phyloP scores from a whole-genome alignment of 1,284 basidiomycete genomes.

The Termitomyces sp. region DNA sequence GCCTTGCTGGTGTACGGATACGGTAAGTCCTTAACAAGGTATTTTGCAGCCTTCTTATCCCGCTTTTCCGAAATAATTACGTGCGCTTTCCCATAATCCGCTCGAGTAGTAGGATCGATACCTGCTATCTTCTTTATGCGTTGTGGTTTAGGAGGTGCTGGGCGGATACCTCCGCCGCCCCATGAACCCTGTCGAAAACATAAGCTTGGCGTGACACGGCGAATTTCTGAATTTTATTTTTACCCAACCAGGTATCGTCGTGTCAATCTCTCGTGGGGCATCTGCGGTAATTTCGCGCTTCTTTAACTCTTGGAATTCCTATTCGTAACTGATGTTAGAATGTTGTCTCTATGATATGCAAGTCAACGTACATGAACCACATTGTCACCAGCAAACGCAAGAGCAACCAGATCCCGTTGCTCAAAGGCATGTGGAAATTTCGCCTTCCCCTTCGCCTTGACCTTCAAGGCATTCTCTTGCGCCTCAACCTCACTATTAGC shows the following conservation, averaged over 20 bases:
- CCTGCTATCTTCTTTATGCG: conserved; percentile 78
- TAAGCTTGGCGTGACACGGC: neutral
- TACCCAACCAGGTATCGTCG: conserved; percentile 94
- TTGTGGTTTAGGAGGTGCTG: conserved; percentile 50
- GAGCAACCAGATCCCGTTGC: conserved; percentile 87
- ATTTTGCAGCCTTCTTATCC: conserved; percentile 91
- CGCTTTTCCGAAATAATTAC: conserved; percentile 93
- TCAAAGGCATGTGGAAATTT: conserved; percentile 63
- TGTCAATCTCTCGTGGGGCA: conserved; percentile 83
- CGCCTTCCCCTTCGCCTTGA: conserved; percentile 41
- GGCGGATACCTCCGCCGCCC: conserved; percentile 77
- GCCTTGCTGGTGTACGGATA: conserved; percentile 89
- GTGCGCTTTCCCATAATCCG: conserved; percentile 80
- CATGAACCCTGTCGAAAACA: conserved; percentile 70
- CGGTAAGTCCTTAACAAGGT: conserved; percentile 85
- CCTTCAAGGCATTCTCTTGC: conserved; percentile 47
- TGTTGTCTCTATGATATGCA: conserved; percentile 1
- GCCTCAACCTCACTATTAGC: conserved; percentile 63
- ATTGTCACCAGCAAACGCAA: conserved; percentile 95
- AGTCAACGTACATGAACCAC: conserved; percentile 68
- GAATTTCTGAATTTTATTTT: conserved; percentile 21
- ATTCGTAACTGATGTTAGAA: conserved; percentile 5
- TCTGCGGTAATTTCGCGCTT: conserved; percentile 74
- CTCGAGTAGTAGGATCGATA: conserved; percentile 70
- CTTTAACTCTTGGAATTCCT: conserved; percentile 88